Base-by-base conservation (phyloP, 2,329 filamentous ascomycete species). In the Fusarium neocosmosporiellum region DNA sequence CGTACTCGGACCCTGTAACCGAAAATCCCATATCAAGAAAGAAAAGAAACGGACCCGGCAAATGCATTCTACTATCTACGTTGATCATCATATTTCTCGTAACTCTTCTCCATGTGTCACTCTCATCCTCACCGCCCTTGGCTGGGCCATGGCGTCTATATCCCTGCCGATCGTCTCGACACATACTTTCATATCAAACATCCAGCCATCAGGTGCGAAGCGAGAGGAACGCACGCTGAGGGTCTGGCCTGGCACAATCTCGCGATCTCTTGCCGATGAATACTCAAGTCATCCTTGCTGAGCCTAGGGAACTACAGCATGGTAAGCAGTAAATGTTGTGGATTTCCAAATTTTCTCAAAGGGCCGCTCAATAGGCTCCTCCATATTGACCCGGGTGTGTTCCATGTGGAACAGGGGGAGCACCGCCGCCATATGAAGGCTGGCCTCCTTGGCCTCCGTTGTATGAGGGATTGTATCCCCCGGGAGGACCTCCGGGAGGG, bases 31-130 rank as follows among this genome's bases (percentile, higher is more conserved):
- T 66, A 67, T 59, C 50, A 66, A 50, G 24, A 50, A 50, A 29
- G 24, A 46, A 46, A 46, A 50, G 43, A 74, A 72, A 59, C 41
- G 46, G 64, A 54, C 59, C 65, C 58, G 66, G 63, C 67, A 62
- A 72, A 77, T 77, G 72, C 74, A 74, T 71, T 78, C 68, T 77
- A 77, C 77, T 79, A 77, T 79, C 70, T 79, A 79, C 75, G 74
- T 75, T 70, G 63, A 73, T 77, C 67, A 64, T 65, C 66, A 72
- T 66, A 68, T 66, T 70, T 59, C 64, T 66, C 66, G 48, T 67
- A 67, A 74, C 48, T 70, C 69, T 74, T 66, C 69, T 69, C 59
- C 62, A 63, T 65, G 50, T 50, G 59, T 66, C 69, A 64, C 55
- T 61, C 46, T 71, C 71, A 62, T 67, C 66, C 73, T 71, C 54